Conservation (phyloP, 176 grass and related monocot genomes). For the Avena eriantha region DNA sequence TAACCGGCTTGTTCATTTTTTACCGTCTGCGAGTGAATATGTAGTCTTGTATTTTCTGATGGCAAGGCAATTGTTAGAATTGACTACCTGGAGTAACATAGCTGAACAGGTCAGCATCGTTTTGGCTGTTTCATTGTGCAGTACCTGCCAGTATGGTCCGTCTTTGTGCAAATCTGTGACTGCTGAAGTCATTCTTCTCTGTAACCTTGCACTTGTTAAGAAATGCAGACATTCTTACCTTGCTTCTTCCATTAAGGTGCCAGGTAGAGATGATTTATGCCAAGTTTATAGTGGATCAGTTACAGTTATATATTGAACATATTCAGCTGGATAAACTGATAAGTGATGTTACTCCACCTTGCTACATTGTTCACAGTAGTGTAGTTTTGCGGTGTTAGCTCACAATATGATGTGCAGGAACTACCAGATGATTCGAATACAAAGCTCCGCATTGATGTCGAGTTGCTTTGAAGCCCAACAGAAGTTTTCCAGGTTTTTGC, state of each 20-base stretch:
- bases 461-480: constrained; percentile 73
- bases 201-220: background rate
- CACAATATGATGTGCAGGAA: constrained; percentile 52
- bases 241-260: constrained; percentile 56
- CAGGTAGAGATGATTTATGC: constrained; percentile 73
- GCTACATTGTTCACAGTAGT: background rate
- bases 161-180: constrained; percentile 18
- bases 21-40: constrained; percentile 80
- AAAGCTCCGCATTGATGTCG: constrained; percentile 83
- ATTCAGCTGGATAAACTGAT: constrained; percentile 95
- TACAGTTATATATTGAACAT: constrained; percentile 88
- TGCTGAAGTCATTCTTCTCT: constrained; percentile 14
- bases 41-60: constrained; percentile 74
- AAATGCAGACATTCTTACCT: constrained; percentile 5
- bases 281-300: background rate
- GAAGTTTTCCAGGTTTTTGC: constrained; percentile 74
- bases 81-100: constrained; percentile 83
- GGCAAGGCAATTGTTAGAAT: constrained; percentile 81
- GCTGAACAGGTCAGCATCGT: constrained; percentile 60
- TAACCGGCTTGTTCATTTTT: constrained; percentile 42
- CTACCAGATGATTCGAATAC: constrained; percentile 94
- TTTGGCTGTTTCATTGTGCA: constrained; percentile 17
- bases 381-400: constrained; percentile 15
- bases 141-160: constrained; percentile 8
- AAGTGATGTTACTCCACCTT: constrained; percentile 61